Evolutionary conservation across 106 monocot genomes (phyloP).

Genomic region (Acorus gramineus): DNA sequence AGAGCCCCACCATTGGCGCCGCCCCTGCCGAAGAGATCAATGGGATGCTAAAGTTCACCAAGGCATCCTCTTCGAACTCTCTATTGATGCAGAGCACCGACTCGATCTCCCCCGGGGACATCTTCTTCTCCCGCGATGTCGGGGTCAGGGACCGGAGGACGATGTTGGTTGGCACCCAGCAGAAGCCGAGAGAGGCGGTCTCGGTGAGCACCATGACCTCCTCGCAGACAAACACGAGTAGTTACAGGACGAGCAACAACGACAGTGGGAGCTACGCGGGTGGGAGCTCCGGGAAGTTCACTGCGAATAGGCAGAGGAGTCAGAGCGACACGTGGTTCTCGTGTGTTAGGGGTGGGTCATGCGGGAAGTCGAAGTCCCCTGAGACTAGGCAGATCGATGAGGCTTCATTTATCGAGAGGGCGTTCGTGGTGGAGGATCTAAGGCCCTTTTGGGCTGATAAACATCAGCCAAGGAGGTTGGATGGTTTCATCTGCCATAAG

Average conservation of each 20-base stretch:
- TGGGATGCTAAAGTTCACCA: slow-evolving; percentile 19
- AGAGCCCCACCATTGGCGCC: neutral
- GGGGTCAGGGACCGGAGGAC: slow-evolving; percentile 1
- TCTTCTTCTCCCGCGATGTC: slow-evolving; percentile 27
- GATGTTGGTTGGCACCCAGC: neutral
- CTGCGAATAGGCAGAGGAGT: slow-evolving; percentile 14
- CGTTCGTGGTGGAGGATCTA: slow-evolving; percentile 29
- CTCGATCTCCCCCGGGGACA: slow-evolving; percentile 20
- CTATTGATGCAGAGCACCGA: slow-evolving; percentile 15
- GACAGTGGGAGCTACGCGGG: slow-evolving; percentile 12
- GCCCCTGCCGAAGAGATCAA: slow-evolving; percentile 10
- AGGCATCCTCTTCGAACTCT: slow-evolving; percentile 12
- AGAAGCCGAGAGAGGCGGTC: neutral
- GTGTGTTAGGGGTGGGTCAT: slow-evolving; percentile 15
- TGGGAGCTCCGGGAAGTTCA: slow-evolving; percentile 13
- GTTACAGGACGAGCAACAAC: slow-evolving; percentile 2
- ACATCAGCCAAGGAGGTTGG: slow-evolving; percentile 16
- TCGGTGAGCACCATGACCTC: slow-evolving; percentile 9
- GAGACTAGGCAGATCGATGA: slow-evolving; percentile 11
- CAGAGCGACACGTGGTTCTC: slow-evolving; percentile 35
- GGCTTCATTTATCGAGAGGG: slow-evolving; percentile 25
- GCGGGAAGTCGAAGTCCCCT: slow-evolving; percentile 15
- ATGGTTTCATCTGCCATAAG: slow-evolving; percentile 31
- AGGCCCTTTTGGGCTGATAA: slow-evolving; percentile 35
- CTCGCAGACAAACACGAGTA: slow-evolving; percentile 16